Evolutionary conservation across 441 rosid genomes (phyloP).

Genomic region (Erysimum cheiri): DNA sequence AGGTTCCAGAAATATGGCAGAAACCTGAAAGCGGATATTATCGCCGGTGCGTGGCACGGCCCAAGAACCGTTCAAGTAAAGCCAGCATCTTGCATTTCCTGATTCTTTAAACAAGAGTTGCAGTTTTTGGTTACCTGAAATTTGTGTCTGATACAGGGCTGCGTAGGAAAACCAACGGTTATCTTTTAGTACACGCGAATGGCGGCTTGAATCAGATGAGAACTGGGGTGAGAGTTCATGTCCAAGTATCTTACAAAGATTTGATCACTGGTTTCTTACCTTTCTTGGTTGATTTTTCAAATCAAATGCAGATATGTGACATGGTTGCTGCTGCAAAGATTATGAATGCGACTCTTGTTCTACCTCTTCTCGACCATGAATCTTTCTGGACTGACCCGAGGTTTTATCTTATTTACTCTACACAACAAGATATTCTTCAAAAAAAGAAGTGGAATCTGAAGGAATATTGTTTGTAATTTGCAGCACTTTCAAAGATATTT

Average conservation of each 20-base stretch:
- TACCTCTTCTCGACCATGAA: constrained; percentile 92
- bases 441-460: constrained; percentile 1
- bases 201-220: constrained; percentile 99
- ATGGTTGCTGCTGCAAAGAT: constrained; percentile 94
- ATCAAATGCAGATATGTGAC: constrained; percentile 74
- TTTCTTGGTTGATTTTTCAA: background rate
- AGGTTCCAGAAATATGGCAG: constrained; percentile 90
- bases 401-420: constrained; percentile 45
- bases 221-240: constrained; percentile 71
- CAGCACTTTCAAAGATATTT: constrained; percentile 94
- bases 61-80: constrained; percentile 62
- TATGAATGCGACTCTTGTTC: constrained; percentile 95
- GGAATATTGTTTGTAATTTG: constrained; percentile 21
- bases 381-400: constrained; percentile 99
- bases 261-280: constrained; percentile 14
- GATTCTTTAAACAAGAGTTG: background rate
- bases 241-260: background rate
- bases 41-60: constrained; percentile 65
- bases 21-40: constrained; percentile 75
- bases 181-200: constrained; percentile 88
- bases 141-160: constrained; percentile 47
- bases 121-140: constrained; percentile 10
- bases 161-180: constrained; percentile 71
- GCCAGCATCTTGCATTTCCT: constrained; percentile 29
- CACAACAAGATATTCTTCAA: background rate